Conservation (phyloP, 352 stramenopile genomes). For the Globisporangium yorkense region DNA sequence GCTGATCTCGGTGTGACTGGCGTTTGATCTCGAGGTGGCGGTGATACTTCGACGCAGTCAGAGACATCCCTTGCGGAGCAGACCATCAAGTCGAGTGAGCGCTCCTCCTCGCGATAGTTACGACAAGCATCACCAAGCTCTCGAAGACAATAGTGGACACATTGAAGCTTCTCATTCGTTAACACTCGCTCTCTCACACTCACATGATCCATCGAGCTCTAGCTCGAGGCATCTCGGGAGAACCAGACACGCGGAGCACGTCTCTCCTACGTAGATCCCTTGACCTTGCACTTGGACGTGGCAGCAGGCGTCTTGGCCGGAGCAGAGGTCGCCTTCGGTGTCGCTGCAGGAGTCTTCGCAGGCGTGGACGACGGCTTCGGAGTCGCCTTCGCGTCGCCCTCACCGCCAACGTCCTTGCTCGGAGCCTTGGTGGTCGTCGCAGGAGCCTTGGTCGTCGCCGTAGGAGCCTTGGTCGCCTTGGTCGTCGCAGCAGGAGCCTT, state of each 20-base stretch:
- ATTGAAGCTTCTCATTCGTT: neutral
- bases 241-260: neutral
- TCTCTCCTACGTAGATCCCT: neutral
- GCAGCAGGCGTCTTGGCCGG: neutral
- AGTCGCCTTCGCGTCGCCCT: neutral
- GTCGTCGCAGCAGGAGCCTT: neutral
- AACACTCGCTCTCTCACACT: neutral
- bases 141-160: too few relatives aligned
- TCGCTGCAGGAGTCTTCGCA: neutral
- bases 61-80: too few relatives aligned
- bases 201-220: neutral
- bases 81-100: too few relatives aligned
- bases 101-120: too few relatives aligned
- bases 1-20: too few relatives aligned
- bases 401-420: neutral
- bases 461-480: neutral
- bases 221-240: too few relatives aligned
- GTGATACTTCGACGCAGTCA: too few relatives aligned
- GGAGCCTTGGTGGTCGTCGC: constrained; percentile 1
- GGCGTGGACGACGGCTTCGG: neutral
- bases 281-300: constrained; percentile 13
- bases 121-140: too few relatives aligned
- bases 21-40: too few relatives aligned
- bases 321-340: constrained; percentile 2
- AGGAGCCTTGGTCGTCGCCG: constrained; percentile 3